Base-by-base conservation (phyloP, 2,329 filamentous ascomycete species). In the Ascochyta rabiei region DNA sequence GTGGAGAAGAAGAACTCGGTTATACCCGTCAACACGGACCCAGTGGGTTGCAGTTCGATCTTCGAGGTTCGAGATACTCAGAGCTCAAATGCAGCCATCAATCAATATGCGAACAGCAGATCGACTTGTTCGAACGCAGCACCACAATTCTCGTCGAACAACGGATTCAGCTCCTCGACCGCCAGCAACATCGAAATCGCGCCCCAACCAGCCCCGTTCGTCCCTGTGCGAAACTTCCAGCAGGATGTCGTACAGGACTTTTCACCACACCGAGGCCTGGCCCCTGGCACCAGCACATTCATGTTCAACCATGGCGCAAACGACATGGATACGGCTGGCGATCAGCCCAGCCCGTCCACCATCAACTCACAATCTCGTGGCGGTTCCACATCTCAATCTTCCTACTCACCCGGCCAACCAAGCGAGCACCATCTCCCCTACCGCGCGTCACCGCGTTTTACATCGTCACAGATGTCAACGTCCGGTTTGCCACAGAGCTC, bases 261-360 rank as follows among this genome's bases (percentile, higher is more conserved):
- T 19, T 48, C 48, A 9, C 38, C 44, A 0, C 48, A 53, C 34
- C 23, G 54, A 16, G 34, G 35, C 26, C 16, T 48, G 1, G 16
- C 30, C 6, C 45, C 45, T 16, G 56, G 51, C 16, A 30, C 51
- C 6, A 48, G 56, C 12, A 53, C 52, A 1, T 59, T 64, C 43
- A 40, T 55, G 33, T 63, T 67, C 41, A 51, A 71, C 9, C 24
- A 6, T 16, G 28, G 6, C 12, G 52, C 48, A 7, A 68, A 53
- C 30, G 74, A 76, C 23, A 76, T 77, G 74, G 75, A 77, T 40
- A 55, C 68, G 1, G 71, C 72, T 4, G 70, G 45, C 42, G 72
- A 75, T 47, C 64, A 71, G 15, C 50, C 70, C 15, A 73, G 71
- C 26, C 73, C 74, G 1, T 65, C 69, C 16, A 75, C 74, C 13